phyloP scores from a whole-genome alignment of 106 monocot species.

The Apostasia ramifera region DNA sequence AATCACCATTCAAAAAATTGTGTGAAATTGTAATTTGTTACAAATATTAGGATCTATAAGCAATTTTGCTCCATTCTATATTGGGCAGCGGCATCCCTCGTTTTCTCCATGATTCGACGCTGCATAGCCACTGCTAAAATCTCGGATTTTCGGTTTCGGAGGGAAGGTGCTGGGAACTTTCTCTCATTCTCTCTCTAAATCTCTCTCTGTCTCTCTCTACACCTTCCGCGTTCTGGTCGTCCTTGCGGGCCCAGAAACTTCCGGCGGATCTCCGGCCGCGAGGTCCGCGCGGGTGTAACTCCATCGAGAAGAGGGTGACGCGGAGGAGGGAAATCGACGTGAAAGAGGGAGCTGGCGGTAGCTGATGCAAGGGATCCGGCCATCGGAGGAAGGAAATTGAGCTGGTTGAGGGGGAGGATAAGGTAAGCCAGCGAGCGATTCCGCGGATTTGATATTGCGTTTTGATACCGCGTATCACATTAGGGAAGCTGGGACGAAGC shows the following conservation, averaged over 20 bases:
- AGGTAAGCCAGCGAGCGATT: too few species aligned
- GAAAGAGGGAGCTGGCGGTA: background rate
- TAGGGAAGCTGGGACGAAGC: slow-evolving; percentile 1
- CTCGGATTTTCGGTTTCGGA: too few species aligned
- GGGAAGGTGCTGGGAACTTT: slow-evolving; percentile 8
- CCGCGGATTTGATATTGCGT: background rate
- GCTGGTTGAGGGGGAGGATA: background rate
- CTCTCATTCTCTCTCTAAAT: background rate
- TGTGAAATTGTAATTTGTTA: too few species aligned
- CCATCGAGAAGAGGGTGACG: background rate
- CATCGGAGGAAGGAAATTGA: background rate
- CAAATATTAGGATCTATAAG: too few species aligned
- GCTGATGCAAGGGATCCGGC: background rate
- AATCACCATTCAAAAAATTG: too few species aligned
- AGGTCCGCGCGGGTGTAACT: background rate
- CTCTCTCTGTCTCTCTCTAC: background rate
- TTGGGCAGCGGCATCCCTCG: too few species aligned
- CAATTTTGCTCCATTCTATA: too few species aligned
- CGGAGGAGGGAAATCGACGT: background rate
- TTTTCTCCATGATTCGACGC: too few species aligned
- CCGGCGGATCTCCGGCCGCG: slow-evolving; percentile 3
- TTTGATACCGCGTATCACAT: background rate
- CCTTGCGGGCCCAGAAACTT: background rate
- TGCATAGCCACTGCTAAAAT: too few species aligned
- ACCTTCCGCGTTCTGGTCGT: background rate